Conservation (phyloP, 139 green algal genomes). For the Dunaliella sp. region DNA sequence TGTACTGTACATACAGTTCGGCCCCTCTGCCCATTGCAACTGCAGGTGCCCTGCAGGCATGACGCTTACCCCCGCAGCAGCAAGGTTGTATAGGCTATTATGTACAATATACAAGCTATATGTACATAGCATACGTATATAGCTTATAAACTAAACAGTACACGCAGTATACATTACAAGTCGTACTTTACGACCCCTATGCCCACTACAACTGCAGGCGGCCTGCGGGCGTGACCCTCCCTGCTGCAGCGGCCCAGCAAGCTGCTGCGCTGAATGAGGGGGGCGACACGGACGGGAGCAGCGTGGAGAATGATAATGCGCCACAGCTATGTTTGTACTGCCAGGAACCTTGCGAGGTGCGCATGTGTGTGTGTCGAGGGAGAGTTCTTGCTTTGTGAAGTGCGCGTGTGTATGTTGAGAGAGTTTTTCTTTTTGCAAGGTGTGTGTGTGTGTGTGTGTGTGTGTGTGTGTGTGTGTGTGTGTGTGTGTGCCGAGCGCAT, state of each 20-base stretch:
- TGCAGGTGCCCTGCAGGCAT: background rate
- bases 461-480: too few relatives aligned
- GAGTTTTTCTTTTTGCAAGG: background rate
- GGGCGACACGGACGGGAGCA: background rate
- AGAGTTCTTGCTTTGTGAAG: background rate
- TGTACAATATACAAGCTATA: too few relatives aligned
- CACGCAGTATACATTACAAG: too few relatives aligned
- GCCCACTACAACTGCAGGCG: background rate
- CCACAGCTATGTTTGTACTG: conserved; percentile 52
- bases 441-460: background rate
- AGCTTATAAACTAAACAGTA: too few relatives aligned
- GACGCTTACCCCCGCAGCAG: background rate
- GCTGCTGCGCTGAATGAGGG: background rate
- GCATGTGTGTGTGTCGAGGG: too few relatives aligned
- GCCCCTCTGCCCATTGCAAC: background rate
- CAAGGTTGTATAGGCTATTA: background rate
- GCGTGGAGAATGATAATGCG: background rate
- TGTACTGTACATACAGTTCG: background rate
- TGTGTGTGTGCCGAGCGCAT: too few relatives aligned
- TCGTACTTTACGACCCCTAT: too few relatives aligned
- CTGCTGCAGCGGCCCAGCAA: background rate
- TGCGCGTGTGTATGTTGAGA: background rate
- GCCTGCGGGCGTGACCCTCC: background rate
- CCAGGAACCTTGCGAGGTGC: conserved; percentile 38
- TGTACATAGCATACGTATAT: too few relatives aligned